Conservation (phyloP, 78 protist genomes). For the Guillardia theta region DNA sequence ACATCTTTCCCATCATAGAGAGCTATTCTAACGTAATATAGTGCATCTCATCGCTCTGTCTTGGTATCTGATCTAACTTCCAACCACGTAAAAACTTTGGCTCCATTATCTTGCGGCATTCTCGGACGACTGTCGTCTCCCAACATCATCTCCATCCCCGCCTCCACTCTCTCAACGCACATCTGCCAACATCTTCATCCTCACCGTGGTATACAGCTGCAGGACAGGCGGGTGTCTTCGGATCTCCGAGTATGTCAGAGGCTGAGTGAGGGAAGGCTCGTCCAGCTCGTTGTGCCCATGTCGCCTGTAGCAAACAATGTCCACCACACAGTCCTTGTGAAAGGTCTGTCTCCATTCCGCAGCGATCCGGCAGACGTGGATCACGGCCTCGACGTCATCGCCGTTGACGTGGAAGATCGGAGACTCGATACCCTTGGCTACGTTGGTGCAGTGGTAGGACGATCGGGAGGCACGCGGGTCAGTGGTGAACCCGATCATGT, state of each 20-base stretch:
- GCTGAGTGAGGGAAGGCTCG: constrained; percentile 94
- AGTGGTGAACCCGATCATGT: constrained; percentile 93
- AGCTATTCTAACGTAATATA: too few species aligned
- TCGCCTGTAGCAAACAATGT: constrained; percentile 27
- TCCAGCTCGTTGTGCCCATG: constrained; percentile 97
- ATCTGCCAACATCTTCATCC: too few species aligned
- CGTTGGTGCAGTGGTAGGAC: constrained; percentile 86
- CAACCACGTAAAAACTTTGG: too few species aligned
- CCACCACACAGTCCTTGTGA: constrained; percentile 72
- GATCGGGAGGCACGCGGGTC: constrained; percentile 81
- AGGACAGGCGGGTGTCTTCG: background rate
- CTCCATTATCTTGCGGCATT: too few species aligned
- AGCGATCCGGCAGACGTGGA: constrained; percentile 56
- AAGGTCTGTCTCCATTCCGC: constrained; percentile 37
- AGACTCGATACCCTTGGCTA: constrained; percentile 75
- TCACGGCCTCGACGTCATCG: constrained; percentile 85
- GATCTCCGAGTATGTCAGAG: constrained; percentile 79
- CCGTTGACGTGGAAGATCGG: constrained; percentile 98
- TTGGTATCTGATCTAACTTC: too few species aligned
- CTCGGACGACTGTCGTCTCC: too few species aligned
- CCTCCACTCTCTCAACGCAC: too few species aligned
- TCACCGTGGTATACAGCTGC: background rate
- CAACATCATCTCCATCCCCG: too few species aligned
- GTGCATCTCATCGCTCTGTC: too few species aligned
- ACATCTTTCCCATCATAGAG: too few species aligned